phyloP scores from a whole-genome alignment of 2,329 filamentous ascomycete genomes.

The Didymella glomerata region DNA sequence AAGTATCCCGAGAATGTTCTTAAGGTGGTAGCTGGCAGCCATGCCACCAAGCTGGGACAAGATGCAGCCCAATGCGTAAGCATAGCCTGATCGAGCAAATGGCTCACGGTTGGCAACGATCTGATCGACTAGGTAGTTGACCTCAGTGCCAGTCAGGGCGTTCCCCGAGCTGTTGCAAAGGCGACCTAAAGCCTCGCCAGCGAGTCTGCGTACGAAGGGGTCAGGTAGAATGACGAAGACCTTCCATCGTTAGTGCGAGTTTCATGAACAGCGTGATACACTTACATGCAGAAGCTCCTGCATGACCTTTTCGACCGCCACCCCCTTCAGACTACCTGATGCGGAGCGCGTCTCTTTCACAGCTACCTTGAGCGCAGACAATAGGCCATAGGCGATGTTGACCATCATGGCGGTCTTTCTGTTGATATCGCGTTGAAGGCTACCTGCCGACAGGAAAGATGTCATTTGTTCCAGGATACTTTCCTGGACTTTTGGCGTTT shows the following conservation, averaged over 20 bases:
- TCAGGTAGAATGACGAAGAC: slow-evolving; percentile 84
- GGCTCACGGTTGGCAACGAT: slow-evolving; percentile 95
- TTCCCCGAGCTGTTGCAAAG: slow-evolving; percentile 88
- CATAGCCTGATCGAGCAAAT: slow-evolving; percentile 90
- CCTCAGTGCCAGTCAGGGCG: slow-evolving; percentile 84
- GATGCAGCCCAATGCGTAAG: slow-evolving; percentile 90
- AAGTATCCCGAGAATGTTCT: slow-evolving; percentile 96
- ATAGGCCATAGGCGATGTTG: slow-evolving; percentile 83
- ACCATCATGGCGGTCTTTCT: slow-evolving; percentile 90
- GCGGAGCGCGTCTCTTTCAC: slow-evolving; percentile 79
- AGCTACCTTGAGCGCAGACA: slow-evolving; percentile 82
- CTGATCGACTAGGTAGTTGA: slow-evolving; percentile 90
- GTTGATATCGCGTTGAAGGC: slow-evolving; percentile 83
- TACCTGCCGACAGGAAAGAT: slow-evolving; percentile 82
- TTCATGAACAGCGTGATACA: slow-evolving; percentile 35
- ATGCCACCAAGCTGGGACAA: slow-evolving; percentile 96
- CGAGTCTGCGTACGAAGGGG: slow-evolving; percentile 83
- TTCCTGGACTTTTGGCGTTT: slow-evolving; percentile 90
- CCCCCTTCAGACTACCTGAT: slow-evolving; percentile 75
- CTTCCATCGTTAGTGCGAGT: slow-evolving; percentile 39
- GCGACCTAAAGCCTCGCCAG: slow-evolving; percentile 83
- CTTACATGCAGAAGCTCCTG: slow-evolving; percentile 79
- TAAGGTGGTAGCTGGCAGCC: slow-evolving; percentile 94
- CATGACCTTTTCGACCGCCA: slow-evolving; percentile 77
- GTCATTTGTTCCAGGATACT: slow-evolving; percentile 94